Conservation (phyloP, 2,329 filamentous ascomycete genomes). For the Teratosphaeria pseudoeucalypti region DNA sequence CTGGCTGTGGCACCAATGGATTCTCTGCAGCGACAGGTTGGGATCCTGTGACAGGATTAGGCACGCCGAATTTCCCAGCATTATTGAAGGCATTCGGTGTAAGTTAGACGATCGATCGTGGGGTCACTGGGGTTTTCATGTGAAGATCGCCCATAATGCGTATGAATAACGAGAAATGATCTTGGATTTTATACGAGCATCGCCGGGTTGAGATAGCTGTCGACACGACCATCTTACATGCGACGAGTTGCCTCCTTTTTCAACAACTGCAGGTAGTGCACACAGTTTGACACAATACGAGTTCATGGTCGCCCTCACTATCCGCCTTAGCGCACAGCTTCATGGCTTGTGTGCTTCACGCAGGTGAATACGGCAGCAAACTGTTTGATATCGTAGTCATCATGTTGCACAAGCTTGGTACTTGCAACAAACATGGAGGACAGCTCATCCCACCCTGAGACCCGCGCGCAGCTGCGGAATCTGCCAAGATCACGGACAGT, state of each 20-base stretch:
- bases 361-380: background rate
- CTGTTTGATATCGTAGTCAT: background rate
- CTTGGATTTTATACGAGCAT: background rate
- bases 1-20: conserved; percentile 22
- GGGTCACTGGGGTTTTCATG: background rate
- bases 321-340: background rate
- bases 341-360: background rate
- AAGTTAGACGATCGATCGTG: background rate
- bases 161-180: background rate
- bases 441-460: background rate
- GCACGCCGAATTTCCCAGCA: conserved; percentile 19
- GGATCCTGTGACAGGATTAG: conserved; percentile 24
- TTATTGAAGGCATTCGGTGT: conserved; percentile 13
- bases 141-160: background rate
- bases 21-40: conserved; percentile 19
- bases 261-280: background rate
- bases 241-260: background rate
- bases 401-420: background rate
- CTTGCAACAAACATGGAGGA: background rate
- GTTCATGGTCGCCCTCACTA: background rate
- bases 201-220: background rate
- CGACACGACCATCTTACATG: background rate
- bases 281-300: background rate
- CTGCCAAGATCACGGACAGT: background rate
- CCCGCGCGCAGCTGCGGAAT: background rate